Evolutionary conservation across 257 asterid genomes (phyloP).

Genomic region (Petunia secreta): DNA sequence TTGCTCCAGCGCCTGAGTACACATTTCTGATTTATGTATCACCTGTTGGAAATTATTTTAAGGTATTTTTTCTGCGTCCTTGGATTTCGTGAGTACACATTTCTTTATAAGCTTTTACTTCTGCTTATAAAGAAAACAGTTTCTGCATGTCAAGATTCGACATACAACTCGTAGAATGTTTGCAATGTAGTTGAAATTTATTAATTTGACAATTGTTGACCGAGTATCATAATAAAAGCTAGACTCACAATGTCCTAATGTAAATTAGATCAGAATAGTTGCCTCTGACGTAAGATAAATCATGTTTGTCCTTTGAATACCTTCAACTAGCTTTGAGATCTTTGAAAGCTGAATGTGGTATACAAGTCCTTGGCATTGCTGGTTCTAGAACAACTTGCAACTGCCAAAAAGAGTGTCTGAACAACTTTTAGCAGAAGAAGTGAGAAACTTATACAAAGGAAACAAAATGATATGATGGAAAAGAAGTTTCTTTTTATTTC

Average conservation of each 20-base stretch:
- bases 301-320: not conserved
- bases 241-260: not conserved
- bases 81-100: too few species aligned
- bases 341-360: not conserved
- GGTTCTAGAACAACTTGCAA: not conserved
- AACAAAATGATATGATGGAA: too few species aligned
- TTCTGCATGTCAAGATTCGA: not conserved
- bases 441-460: not conserved
- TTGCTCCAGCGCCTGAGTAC: constrained; percentile 98
- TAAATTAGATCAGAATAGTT: not conserved
- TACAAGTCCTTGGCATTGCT: not conserved
- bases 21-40: constrained; percentile 91
- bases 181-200: not conserved
- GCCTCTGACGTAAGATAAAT: not conserved
- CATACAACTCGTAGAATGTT: not conserved
- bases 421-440: not conserved
- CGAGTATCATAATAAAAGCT: not conserved
- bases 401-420: not conserved
- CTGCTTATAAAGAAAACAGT: not conserved
- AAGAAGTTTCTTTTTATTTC: not conserved
- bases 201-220: not conserved
- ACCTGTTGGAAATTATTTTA: constrained; percentile 95
- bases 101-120: not conserved
- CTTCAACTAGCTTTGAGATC: constrained; percentile 11
- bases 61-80: constrained; percentile 50